Evolutionary conservation across 768 basidiomycete genomes (phyloP).

Genomic region (Kwoniella botswanensis): DNA sequence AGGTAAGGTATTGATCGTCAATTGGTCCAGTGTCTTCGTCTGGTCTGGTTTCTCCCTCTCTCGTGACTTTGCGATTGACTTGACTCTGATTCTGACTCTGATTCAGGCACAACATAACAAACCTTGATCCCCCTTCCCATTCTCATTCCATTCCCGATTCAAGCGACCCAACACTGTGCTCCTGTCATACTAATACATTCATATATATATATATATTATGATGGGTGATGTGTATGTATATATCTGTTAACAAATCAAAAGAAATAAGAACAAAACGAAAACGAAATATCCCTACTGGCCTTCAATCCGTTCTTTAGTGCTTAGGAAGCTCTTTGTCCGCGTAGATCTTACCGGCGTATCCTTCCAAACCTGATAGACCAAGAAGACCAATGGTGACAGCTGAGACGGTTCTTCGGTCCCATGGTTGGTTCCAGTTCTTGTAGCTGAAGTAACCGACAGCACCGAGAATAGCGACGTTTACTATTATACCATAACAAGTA

Average conservation of each 20-base stretch:
- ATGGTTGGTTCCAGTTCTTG: conserved; percentile 69
- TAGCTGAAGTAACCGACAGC: conserved; percentile 69
- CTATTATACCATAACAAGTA: conserved; percentile 51
- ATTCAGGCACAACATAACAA: background rate
- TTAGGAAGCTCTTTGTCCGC: conserved; percentile 56
- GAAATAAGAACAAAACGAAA: conserved; percentile 4
- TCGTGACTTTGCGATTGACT: no score
- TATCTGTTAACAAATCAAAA: background rate
- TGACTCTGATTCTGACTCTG: no score
- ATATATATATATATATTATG: conserved; percentile 3
- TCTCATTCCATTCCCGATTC: background rate
- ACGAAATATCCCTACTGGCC: conserved; percentile 2
- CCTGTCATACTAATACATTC: conserved; percentile 16
- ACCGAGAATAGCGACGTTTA: conserved; percentile 68
- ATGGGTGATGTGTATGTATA: conserved; percentile 3
- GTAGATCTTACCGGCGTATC: conserved; percentile 62
- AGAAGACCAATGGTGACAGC: conserved; percentile 67
- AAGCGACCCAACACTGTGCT: background rate
- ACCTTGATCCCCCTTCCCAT: background rate
- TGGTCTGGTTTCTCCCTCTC: no score
- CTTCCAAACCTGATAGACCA: conserved; percentile 70
- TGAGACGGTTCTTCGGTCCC: conserved; percentile 70
- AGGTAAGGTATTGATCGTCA: background rate
- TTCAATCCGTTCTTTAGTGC: conserved; percentile 21
- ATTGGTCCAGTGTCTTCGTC: no score